Conservation (phyloP, 139 green algal genomes). For the Coelastrella sp. region DNA sequence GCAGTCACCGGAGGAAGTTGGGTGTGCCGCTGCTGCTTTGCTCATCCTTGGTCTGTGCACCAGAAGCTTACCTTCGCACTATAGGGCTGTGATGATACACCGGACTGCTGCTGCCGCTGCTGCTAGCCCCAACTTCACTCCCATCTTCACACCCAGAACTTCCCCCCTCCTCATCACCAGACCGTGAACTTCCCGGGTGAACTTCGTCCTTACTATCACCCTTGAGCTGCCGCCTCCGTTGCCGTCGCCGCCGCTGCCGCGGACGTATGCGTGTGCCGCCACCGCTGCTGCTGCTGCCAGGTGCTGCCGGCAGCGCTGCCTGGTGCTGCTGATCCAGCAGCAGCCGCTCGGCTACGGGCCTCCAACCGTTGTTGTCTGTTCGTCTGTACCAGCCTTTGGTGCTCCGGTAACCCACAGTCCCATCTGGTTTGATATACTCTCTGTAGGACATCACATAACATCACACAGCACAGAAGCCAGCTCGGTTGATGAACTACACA, state of each 20-base stretch:
- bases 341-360: conserved; percentile 70
- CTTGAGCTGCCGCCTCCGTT: background rate
- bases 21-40: no score
- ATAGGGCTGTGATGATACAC: conserved; percentile 55
- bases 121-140: background rate
- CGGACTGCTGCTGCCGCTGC: conserved; percentile 35
- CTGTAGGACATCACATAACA: conserved; percentile 36
- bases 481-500: no score
- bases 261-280: background rate
- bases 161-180: background rate
- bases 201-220: no score
- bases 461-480: no score
- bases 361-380: conserved; percentile 83
- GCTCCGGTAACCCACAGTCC: conserved; percentile 56
- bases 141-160: background rate
- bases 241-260: background rate
- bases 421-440: conserved; percentile 63
- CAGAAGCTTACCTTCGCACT: conserved; percentile 52
- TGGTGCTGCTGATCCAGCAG: conserved; percentile 63
- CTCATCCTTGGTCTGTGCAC: background rate
- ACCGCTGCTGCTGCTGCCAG: conserved; percentile 25
- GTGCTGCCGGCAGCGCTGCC: conserved; percentile 7
- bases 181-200: background rate
- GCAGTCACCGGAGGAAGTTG: background rate
- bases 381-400: conserved; percentile 75